phyloP scores from a whole-genome alignment of 352 stramenopile genomes.

The Phytophthora brassicae region DNA sequence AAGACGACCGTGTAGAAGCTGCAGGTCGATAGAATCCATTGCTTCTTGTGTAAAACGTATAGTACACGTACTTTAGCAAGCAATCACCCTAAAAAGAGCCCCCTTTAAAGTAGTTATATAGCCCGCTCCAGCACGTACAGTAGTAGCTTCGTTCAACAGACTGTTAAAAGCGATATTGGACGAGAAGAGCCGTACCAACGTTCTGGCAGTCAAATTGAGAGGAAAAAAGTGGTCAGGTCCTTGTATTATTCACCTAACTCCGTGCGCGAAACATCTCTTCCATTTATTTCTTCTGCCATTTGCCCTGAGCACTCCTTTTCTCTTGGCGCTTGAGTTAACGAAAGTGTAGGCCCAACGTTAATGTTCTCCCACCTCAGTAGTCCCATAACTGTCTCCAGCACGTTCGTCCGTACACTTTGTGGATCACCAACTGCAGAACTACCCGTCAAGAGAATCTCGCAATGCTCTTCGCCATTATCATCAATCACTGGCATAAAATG shows the following conservation, averaged over 20 bases:
- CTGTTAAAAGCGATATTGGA: too few relatives aligned
- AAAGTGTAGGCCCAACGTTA: conserved; percentile 44
- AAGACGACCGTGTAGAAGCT: too few relatives aligned
- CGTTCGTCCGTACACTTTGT: conserved; percentile 32
- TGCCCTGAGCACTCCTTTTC: background rate
- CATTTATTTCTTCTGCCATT: background rate
- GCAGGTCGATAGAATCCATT: too few relatives aligned
- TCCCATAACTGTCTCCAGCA: conserved; percentile 60
- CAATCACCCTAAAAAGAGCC: too few relatives aligned
- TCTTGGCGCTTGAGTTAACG: conserved; percentile 23
- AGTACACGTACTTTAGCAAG: too few relatives aligned
- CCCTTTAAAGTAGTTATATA: too few relatives aligned
- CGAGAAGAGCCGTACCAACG: too few relatives aligned
- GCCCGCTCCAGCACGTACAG: too few relatives aligned
- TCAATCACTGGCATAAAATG: conserved; percentile 36
- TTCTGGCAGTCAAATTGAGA: too few relatives aligned
- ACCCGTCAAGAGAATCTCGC: conserved; percentile 40
- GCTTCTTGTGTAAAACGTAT: too few relatives aligned
- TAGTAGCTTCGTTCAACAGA: too few relatives aligned
- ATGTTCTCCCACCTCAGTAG: conserved; percentile 57
- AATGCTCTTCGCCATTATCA: conserved; percentile 35
- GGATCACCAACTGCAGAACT: conserved; percentile 37
- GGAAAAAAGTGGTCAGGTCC: too few relatives aligned
- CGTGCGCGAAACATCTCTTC: background rate
- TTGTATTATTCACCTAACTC: conserved; percentile 3